A percentile compares a stretch with the other conserved stretches of the same genome.
These are phyloP conservation scores for Taxawa tesnikishii DNA, from an alignment of 2,329 filamentous ascomycete species.

Conservation along the genomic window DNA sequence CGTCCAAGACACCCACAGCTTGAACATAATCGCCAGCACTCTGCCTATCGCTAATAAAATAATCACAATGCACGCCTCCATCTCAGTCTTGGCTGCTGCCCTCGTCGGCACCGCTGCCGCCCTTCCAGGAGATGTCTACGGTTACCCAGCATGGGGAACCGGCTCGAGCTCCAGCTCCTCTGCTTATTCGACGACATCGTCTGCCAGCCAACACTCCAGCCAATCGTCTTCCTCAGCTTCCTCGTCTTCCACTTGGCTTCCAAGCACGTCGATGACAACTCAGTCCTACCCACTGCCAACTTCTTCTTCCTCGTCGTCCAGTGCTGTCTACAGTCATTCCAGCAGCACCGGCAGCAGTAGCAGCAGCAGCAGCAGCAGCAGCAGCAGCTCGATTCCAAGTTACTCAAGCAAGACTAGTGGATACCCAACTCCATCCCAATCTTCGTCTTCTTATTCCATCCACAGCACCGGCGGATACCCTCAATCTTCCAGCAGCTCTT, in stretches of 20 bases:
- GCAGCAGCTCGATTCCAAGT: background rate
- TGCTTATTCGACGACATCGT: too few relatives aligned
- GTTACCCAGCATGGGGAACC: background rate
- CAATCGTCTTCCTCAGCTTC: background rate
- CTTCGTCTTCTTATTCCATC: background rate
- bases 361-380: background rate
- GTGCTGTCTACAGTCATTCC: background rate
- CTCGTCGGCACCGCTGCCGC: constrained; percentile 5
- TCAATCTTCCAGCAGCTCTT: background rate
- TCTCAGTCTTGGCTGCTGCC: constrained; percentile 1
- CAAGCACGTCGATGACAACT: background rate
- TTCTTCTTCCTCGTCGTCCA: background rate
- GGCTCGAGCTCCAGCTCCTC: too few relatives aligned
- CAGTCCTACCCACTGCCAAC: background rate
- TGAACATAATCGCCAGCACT: too few relatives aligned
- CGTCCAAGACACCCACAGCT: background rate
- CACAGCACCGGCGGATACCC: background rate
- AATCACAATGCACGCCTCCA: constrained; percentile 5
- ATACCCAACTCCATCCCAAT: background rate
- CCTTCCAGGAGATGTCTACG: constrained; percentile 2
- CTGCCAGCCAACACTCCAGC: background rate
- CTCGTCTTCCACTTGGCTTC: background rate
- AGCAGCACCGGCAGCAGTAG: background rate
- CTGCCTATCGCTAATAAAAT: background rate
- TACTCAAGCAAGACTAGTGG: background rate